These are phyloP conservation scores for Talaromyces stipitatus DNA, from an alignment of 495 filamentous ascomycete species.

Conservation along the genomic window DNA sequence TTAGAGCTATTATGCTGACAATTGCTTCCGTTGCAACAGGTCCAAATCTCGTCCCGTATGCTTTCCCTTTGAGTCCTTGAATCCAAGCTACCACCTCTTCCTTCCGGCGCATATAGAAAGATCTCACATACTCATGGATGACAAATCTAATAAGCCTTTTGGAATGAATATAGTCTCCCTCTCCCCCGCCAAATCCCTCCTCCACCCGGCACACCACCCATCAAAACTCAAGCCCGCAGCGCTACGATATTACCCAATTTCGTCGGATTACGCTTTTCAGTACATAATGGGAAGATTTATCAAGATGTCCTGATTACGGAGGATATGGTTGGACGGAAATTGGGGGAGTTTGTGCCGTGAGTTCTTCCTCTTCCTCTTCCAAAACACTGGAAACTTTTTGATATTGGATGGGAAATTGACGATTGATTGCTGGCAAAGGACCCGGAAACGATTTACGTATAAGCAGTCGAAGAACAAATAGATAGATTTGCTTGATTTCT, in stretches of 20 bases:
- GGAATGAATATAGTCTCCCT: slow-evolving; percentile 27
- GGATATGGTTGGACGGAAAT: slow-evolving; percentile 97
- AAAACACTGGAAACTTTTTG: neutral
- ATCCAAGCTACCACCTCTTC: neutral
- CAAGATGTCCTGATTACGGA: slow-evolving; percentile 83
- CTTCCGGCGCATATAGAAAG: neutral
- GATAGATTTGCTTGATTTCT: slow-evolving; percentile 3
- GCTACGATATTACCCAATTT: slow-evolving; percentile 96
- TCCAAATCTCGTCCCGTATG: slow-evolving; percentile 50
- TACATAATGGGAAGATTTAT: slow-evolving; percentile 94
- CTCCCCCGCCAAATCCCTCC: slow-evolving; percentile 37
- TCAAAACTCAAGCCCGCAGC: slow-evolving; percentile 79
- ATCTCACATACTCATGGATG: neutral
- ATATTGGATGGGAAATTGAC: neutral
- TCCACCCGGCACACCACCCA: slow-evolving; percentile 59
- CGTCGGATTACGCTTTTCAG: slow-evolving; percentile 85
- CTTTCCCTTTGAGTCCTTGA: slow-evolving; percentile 4
- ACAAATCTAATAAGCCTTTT: neutral
- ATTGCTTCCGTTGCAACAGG: slow-evolving; percentile 20
- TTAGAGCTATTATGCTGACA: neutral
- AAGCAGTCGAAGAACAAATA: slow-evolving; percentile 74
- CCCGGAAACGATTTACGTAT: slow-evolving; percentile 77
- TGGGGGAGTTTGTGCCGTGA: slow-evolving; percentile 90
- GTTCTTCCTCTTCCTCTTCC: slow-evolving; percentile 27
- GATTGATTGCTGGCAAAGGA: slow-evolving; percentile 44